phyloP scores from a whole-genome alignment of 2,329 filamentous ascomycete genomes.

The Didymella glomerata region DNA sequence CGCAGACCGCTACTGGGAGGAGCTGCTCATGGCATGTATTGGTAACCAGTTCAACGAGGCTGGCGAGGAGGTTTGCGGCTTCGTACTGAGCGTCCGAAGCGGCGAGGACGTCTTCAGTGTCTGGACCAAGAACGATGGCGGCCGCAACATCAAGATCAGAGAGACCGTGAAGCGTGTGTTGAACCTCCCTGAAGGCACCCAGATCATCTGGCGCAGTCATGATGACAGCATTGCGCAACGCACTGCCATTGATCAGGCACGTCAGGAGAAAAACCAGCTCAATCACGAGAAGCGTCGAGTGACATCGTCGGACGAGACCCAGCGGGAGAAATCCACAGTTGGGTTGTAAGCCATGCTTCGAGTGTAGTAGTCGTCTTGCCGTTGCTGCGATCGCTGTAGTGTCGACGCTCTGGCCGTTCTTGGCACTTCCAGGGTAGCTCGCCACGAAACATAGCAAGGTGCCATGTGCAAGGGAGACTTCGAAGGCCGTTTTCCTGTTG shows the following conservation, averaged over 20 bases:
- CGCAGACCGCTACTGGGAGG: conserved; percentile 96
- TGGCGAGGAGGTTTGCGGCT: conserved; percentile 92
- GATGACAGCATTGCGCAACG: conserved; percentile 95
- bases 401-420: not conserved
- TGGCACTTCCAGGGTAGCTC: not conserved
- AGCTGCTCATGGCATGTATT: conserved; percentile 86
- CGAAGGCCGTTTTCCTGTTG: not conserved
- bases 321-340: conserved; percentile 41
- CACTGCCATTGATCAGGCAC: conserved; percentile 87
- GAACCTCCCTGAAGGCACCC: conserved; percentile 84
- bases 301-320: conserved; percentile 46
- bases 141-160: conserved; percentile 93
- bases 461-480: not conserved
- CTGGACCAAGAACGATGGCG: conserved; percentile 94
- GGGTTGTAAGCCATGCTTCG: conserved; percentile 31
- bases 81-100: conserved; percentile 90
- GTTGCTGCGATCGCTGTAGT: conserved; percentile 8
- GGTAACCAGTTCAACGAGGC: conserved; percentile 95
- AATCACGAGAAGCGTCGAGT: conserved; percentile 56
- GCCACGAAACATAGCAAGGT: not conserved
- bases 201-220: conserved; percentile 94
- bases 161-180: conserved; percentile 94
- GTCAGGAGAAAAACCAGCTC: conserved; percentile 76
- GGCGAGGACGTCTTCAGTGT: conserved; percentile 98
- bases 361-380: conserved; percentile 17